Evolutionary conservation across 2,329 filamentous ascomycete species (phyloP), one percentile per base, ranked within the genome.

Genomic region (Fusarium lateritium): DNA sequence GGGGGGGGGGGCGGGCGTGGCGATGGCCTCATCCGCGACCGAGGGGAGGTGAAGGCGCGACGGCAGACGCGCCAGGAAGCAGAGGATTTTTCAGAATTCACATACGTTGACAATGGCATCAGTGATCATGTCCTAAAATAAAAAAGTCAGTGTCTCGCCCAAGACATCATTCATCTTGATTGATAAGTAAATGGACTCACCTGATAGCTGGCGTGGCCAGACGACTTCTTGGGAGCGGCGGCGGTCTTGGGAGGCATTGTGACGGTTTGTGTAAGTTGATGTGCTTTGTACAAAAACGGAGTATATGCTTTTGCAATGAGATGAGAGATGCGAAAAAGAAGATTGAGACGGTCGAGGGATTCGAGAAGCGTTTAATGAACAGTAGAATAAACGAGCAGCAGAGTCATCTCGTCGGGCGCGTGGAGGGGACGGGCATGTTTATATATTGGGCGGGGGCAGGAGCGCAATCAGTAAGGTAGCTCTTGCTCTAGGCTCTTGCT

Each of bases 201-300:
- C 84, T 89, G 87, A 80, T 89, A 89, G 69, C 84, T 85, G 76
- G 82, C 84, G 74, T 88, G 86, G 69, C 80, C 71, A 81, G 87
- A 84, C 34, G 53, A 34, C 80, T 85, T 76, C 83, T 85, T 79
- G 76, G 60, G 60, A 46, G 79, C 67, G 52, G 76, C 70, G 56
- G 83, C 80, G 82, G 88, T 88, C 84, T 88, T 89, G 80, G 87
- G 84, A 84, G 85, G 81, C 87, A 89, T 89, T 79, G 79, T 79
- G 79, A 79, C 59, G 71, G 75, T 56, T 70, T 70, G 73, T 64
- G 58, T 60, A 65, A 70, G 62, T 64, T 63, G 71, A 64, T 64
- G 69, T 56, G 66, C 36, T 51, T 66, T 54, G 53, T 46, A 56
- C 65, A 56, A 63, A 67, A 54, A 64, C 62, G 22, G 52, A 45